These are phyloP conservation scores for Aspergillus latus DNA, from an alignment of 2,329 filamentous ascomycete genomes.

Conservation along the genomic window DNA sequence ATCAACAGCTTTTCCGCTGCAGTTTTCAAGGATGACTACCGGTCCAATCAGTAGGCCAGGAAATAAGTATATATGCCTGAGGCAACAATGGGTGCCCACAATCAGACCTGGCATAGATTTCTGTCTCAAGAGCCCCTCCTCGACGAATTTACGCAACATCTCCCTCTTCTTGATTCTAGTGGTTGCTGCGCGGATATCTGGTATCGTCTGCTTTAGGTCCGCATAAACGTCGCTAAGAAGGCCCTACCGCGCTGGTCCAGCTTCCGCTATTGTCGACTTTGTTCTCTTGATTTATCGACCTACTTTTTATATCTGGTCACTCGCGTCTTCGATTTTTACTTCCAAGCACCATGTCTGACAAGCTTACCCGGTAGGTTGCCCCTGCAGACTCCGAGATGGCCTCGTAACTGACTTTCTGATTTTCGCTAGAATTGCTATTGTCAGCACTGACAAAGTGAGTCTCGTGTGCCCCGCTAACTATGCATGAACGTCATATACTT, in stretches of 20 bases:
- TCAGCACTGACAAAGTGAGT: constrained; percentile 92
- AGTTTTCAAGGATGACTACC: constrained; percentile 3
- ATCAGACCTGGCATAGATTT: constrained; percentile 26
- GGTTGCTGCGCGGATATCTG: constrained; percentile 20
- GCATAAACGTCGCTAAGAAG: constrained; percentile 19
- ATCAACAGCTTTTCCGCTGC: constrained; percentile 16
- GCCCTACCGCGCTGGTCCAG: constrained; percentile 9
- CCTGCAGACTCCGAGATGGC: background rate
- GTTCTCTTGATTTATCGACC: constrained; percentile 8
- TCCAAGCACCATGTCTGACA: constrained; percentile 74
- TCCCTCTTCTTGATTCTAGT: constrained; percentile 15
- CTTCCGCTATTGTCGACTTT: constrained; percentile 14
- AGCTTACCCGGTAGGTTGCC: constrained; percentile 75
- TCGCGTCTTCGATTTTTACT: constrained; percentile 5
- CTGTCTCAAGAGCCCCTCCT: constrained; percentile 24
- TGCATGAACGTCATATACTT: constrained; percentile 12
- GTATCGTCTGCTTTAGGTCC: constrained; percentile 18
- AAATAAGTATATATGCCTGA: constrained; percentile 26
- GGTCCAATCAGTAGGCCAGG: constrained; percentile 21
- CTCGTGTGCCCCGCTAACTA: constrained; percentile 31
- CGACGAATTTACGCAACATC: constrained; percentile 19
- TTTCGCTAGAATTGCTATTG: constrained; percentile 82
- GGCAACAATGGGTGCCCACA: constrained; percentile 24
- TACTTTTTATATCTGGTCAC: constrained; percentile 6
- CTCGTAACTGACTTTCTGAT: constrained; percentile 20